Evolutionary conservation across 148 eudicot genomes (phyloP).

Genomic region (Heliamphora exappendiculata): DNA sequence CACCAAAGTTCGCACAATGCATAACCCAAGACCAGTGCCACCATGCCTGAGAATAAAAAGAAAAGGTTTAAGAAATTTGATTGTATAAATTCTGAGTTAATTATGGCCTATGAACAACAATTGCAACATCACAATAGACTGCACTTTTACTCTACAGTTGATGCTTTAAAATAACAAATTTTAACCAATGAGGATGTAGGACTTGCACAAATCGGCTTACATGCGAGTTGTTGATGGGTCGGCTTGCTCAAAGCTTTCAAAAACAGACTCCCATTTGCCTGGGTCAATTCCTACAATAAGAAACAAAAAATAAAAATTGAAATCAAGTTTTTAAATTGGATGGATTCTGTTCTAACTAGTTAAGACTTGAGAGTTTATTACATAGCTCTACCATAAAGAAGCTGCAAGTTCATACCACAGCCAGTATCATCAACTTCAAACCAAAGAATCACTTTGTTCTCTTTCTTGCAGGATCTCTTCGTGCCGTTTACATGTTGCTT

Average conservation of each 20-base stretch:
- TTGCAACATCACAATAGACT: not conserved
- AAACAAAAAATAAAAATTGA: not conserved
- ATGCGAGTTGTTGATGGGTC: constrained; percentile 90
- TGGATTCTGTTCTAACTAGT: not conserved
- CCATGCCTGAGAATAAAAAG: constrained; percentile 65
- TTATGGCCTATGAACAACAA: not conserved
- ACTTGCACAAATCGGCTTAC: constrained; percentile 35
- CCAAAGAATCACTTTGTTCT: constrained; percentile 64
- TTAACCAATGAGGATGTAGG: not conserved
- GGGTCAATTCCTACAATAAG: constrained; percentile 73
- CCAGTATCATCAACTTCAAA: constrained; percentile 98
- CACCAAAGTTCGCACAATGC: constrained; percentile 92
- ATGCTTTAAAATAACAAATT: not conserved
- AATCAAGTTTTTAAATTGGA: not conserved
- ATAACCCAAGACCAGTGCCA: constrained; percentile 96
- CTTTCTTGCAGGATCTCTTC: constrained; percentile 39
- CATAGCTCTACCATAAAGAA: not conserved
- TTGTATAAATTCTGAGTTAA: not conserved
- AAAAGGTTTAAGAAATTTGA: constrained; percentile 7
- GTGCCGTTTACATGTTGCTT: constrained; percentile 26
- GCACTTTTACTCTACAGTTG: not conserved
- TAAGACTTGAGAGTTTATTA: not conserved
- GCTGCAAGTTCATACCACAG: constrained; percentile 50
- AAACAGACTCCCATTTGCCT: constrained; percentile 90
- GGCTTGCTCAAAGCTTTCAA: constrained; percentile 99